Conservation (phyloP, 768 basidiomycete species). For the Suillus ampliporus region DNA sequence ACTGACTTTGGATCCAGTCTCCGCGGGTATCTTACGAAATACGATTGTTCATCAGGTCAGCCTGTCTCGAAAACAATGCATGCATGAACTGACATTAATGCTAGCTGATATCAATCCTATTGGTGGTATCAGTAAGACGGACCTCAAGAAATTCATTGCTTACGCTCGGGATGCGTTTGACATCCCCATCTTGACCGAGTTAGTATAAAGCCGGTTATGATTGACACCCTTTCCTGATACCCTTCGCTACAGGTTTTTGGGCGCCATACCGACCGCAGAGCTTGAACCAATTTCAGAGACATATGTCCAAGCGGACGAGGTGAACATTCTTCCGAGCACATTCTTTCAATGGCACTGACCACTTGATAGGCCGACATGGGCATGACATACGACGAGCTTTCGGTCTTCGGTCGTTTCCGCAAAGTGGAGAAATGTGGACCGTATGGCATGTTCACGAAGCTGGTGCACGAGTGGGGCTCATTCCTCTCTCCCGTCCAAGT, state of each 20-base stretch:
- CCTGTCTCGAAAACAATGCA: not conserved
- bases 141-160: slow-evolving; percentile 93
- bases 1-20: slow-evolving; percentile 54
- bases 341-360: slow-evolving; percentile 9
- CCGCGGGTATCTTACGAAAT: slow-evolving; percentile 96
- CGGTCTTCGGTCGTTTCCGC: slow-evolving; percentile 89
- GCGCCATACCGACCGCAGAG: slow-evolving; percentile 94
- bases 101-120: slow-evolving; percentile 97
- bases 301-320: slow-evolving; percentile 97
- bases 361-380: slow-evolving; percentile 88
- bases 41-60: slow-evolving; percentile 91
- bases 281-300: slow-evolving; percentile 93
- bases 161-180: slow-evolving; percentile 82
- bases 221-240: slow-evolving; percentile 9
- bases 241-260: slow-evolving; percentile 69
- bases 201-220: slow-evolving; percentile 18
- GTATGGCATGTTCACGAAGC: slow-evolving; percentile 96
- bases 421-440: slow-evolving; percentile 98
- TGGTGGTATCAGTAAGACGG: slow-evolving; percentile 97
- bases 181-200: slow-evolving; percentile 84
- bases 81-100: slow-evolving; percentile 19
- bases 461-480: slow-evolving; percentile 92
- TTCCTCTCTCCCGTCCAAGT: slow-evolving; percentile 85
- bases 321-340: slow-evolving; percentile 32
- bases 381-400: slow-evolving; percentile 98